These are phyloP conservation scores for Erythrophleum fordii DNA, from an alignment of 306 rosid species.

Conservation along the genomic window DNA sequence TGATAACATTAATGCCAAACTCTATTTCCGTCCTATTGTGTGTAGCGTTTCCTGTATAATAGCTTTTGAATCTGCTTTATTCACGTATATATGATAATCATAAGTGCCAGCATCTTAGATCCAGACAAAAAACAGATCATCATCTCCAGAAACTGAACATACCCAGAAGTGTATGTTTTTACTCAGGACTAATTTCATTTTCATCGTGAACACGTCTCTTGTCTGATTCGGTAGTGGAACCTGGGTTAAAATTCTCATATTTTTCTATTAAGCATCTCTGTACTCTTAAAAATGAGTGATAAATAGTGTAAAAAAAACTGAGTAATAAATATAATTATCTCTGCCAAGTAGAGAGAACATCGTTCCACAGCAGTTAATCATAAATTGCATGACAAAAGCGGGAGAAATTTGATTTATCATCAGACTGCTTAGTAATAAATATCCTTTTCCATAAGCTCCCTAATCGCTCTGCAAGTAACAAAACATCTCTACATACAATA, in stretches of 20 bases:
- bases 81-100: background rate
- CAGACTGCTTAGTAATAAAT: constrained; percentile 34
- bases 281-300: too few species aligned
- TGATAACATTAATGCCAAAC: background rate
- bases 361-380: background rate
- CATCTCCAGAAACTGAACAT: background rate
- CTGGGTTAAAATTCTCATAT: too few species aligned
- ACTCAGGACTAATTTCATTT: background rate
- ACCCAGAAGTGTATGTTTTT: too few species aligned
- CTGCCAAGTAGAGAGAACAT: background rate
- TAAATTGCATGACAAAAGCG: background rate
- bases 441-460: constrained; percentile 23
- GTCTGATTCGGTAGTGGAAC: background rate
- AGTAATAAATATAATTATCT: too few species aligned
- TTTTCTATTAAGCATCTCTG: too few species aligned
- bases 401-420: background rate
- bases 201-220: background rate
- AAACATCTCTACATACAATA: constrained; percentile 42
- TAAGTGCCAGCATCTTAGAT: background rate
- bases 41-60: constrained; percentile 23
- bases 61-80: background rate
- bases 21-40: background rate
- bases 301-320: background rate
- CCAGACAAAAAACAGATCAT: background rate
- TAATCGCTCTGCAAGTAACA: constrained; percentile 30